Evolutionary conservation across 305 asterid genomes (phyloP).

Genomic region (Solanum hybrid): DNA sequence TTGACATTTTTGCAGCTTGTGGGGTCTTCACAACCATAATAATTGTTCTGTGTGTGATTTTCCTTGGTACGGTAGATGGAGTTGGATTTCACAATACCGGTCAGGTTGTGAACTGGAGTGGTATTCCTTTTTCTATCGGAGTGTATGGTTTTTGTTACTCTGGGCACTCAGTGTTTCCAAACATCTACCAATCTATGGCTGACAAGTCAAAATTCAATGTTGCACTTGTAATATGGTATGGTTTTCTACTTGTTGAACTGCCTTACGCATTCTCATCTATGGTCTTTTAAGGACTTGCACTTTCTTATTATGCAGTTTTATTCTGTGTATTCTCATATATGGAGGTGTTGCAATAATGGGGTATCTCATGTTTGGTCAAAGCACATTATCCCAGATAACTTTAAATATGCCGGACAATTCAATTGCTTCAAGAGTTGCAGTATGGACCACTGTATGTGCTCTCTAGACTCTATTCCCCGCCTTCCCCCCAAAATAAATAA

Average conservation of each 20-base stretch:
- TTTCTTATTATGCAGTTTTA: slow-evolving; percentile 41
- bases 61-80: slow-evolving; percentile 50
- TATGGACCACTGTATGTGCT: slow-evolving; percentile 35
- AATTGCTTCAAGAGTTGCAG: slow-evolving; percentile 48
- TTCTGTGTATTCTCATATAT: slow-evolving; percentile 47
- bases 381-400: slow-evolving; percentile 56
- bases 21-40: slow-evolving; percentile 63
- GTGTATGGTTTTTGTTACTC: slow-evolving; percentile 83
- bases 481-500: background rate
- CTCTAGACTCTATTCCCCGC: background rate
- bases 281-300: background rate
- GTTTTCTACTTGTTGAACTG: background rate
- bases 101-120: slow-evolving; percentile 47
- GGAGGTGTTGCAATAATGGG: slow-evolving; percentile 80
- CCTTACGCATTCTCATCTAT: background rate
- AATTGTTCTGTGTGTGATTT: slow-evolving; percentile 47
- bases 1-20: slow-evolving; percentile 42
- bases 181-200: slow-evolving; percentile 93
- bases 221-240: slow-evolving; percentile 58
- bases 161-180: slow-evolving; percentile 95
- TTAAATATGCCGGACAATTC: slow-evolving; percentile 46
- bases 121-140: slow-evolving; percentile 82
- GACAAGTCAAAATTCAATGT: slow-evolving; percentile 66
- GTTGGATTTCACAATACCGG: slow-evolving; percentile 62
- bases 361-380: slow-evolving; percentile 82